Base-by-base conservation (phyloP, 129 eudicot genomes). In the Oenanthe sinensis region DNA sequence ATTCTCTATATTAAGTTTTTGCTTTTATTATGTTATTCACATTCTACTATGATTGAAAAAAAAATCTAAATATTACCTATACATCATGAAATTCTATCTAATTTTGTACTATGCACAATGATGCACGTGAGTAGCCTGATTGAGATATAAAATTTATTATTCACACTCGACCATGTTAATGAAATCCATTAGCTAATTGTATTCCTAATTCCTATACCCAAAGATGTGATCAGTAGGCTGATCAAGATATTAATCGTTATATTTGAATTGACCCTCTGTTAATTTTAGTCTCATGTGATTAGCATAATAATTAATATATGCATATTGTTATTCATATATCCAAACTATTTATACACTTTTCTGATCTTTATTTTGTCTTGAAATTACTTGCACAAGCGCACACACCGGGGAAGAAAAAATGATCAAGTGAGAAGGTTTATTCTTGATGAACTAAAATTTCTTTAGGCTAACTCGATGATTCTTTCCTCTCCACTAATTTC, bases 401-500 rank as follows among this genome's bases (percentile, higher is more conserved):
- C 22, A 30, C 44, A 68, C 2, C 11, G 63, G 26, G 1, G 8
- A n/a, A 15, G 36, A 14, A 68, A 36, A 36, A 4, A 14, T 12
- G 11, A 68, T 6, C 28, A 63, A 33, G 42, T 62, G 2, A 63
- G 40, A 65, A 65, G 74, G 43, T 63, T 26, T 63, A 14, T 63
- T 65, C 6, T 63, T 63, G 6, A n/a, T 63, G 70, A 63, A 2
- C 17, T 13, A 63, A 7, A 54, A 2, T 76, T 8, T 76, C 65
- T 54, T 24, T 55, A 5, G 48, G 71, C 43, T 76, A 71, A 62
- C 54, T 26, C 10, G 44, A 42, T 83, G 72, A 42, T 75, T 46
- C 43, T n/a, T 76, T 47, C 62, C 46, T 47, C 82, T 71, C 80
- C 36, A 17, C 73, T 71, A 81, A 33, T 81, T 37, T 58, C 90